Evolutionary conservation across 495 filamentous ascomycete species (phyloP), one percentile per base, ranked within the genome.

Genomic region (Neurospora tetraspora): DNA sequence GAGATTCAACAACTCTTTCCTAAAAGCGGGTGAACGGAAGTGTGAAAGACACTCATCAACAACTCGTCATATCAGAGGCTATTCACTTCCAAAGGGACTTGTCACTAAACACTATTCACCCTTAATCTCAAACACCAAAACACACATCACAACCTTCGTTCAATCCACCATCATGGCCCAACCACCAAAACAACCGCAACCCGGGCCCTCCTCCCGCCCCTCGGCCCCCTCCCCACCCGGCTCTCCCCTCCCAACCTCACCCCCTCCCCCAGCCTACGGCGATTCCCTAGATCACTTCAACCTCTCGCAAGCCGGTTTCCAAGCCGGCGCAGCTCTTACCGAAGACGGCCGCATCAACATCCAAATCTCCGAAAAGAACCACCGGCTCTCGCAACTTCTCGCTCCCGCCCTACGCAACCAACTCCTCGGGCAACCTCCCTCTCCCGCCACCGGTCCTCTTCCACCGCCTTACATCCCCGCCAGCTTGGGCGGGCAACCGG

Each of bases 261-360:
- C 53, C 9, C 76, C 81, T 12, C 84, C 81, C 5, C 84, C 84
- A 1, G 81, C 84, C 23, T 85, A 85, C 71, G 84, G 84, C 72
- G 83, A 85, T 16, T 73, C 77, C 14, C 78, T 79, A 70, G 81
- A 85, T 73, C 81, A 83, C 70, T 76, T 86, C n/a, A 80, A 82
- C 70, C 81, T 86, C 68, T 82, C 82, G n/a, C 85, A 84, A 71
- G 70, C 82, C 18, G 85, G 85, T 12, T 85, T 86, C 71, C 79
- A 82, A n/a, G 84, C 85, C 37, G 83, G 81, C 18, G 84, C 84
- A 8, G 80, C 78, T 23, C 79, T 86, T 23, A 85, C 84, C 10
- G 79, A 86, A 74, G 90, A 92, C 80, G 92, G 91, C 18, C 89
- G 92, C 39, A 85, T 94, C 73, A 87, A 93, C 74, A 93, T 94